Conservation (phyloP, 2,329 filamentous ascomycete genomes). For the Stachybotrys echinatus region DNA sequence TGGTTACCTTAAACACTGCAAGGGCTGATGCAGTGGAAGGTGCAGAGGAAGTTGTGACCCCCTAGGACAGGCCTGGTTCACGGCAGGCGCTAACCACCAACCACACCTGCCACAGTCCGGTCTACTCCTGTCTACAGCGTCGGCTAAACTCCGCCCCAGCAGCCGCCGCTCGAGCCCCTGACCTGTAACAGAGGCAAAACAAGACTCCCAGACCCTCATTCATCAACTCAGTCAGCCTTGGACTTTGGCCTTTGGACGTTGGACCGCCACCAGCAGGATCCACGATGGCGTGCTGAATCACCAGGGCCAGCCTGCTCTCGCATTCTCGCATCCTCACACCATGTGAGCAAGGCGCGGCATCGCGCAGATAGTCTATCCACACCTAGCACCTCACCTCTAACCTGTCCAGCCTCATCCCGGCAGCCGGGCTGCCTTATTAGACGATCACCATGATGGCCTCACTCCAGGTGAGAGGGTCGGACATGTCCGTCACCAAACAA, state of each 20-base stretch:
- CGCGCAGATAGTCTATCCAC: neutral
- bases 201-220: no score
- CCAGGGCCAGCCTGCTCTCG: no score
- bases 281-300: neutral
- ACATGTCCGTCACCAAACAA: conserved; percentile 43
- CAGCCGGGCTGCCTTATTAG: no score
- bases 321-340: neutral
- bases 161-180: neutral
- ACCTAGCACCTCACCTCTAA: neutral
- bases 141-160: neutral
- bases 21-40: no score
- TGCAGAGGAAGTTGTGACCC: no score
- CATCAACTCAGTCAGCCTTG: neutral
- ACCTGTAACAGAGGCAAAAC: neutral
- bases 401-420: neutral
- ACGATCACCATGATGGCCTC: conserved; percentile 36
- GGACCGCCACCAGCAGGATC: neutral
- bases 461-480: conserved; percentile 35
- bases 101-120: no score
- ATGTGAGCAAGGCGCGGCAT: neutral
- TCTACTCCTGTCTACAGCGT: no score
- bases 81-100: neutral
- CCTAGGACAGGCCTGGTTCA: no score
- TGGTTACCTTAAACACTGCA: no score
- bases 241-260: neutral